Evolutionary conservation across 805 yeast species (phyloP).

Genomic region (Saccharomyces eubayanus): DNA sequence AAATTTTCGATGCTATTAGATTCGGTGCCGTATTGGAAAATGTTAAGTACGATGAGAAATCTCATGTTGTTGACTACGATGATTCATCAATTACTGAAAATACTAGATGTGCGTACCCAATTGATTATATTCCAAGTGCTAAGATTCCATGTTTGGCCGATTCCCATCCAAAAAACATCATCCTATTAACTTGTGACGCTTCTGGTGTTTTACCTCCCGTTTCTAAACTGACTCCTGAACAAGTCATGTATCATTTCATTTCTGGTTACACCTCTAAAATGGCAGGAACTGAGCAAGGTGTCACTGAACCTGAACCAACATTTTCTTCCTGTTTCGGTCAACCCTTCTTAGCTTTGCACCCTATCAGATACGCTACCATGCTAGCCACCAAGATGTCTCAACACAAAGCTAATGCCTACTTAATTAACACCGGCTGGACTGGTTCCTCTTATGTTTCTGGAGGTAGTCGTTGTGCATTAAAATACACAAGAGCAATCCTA

Average conservation of each 20-base stretch:
- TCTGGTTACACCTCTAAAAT: slow-evolving; percentile 98
- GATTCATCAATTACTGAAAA: slow-evolving; percentile 84
- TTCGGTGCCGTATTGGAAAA: slow-evolving; percentile 94
- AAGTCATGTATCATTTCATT: slow-evolving; percentile 98
- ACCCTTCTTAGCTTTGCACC: slow-evolving; percentile 96
- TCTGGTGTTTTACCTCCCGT: slow-evolving; percentile 97
- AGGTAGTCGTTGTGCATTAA: slow-evolving; percentile 95
- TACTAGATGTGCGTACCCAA: slow-evolving; percentile 98
- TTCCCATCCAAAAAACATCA: slow-evolving; percentile 84
- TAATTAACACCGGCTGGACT: slow-evolving; percentile 97
- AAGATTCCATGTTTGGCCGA: slow-evolving; percentile 89
- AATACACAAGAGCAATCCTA: slow-evolving; percentile 92
- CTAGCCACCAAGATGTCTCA: slow-evolving; percentile 83
- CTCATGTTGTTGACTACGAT: slow-evolving; percentile 79
- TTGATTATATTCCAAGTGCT: slow-evolving; percentile 92
- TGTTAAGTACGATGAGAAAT: slow-evolving; percentile 69
- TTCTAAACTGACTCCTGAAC: slow-evolving; percentile 84
- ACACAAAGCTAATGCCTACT: slow-evolving; percentile 90
- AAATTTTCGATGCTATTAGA: slow-evolving; percentile 87
- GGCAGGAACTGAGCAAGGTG: slow-evolving; percentile 99
- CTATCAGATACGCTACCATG: slow-evolving; percentile 96
- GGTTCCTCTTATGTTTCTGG: slow-evolving; percentile 89
- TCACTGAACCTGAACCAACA: slow-evolving; percentile 95
- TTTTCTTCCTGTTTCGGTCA: slow-evolving; percentile 99
- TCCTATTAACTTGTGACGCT: slow-evolving; percentile 93